Evolutionary conservation across 2,329 filamentous ascomycete genomes (phyloP).

Genomic region (Colletotrichum cordylinicola): DNA sequence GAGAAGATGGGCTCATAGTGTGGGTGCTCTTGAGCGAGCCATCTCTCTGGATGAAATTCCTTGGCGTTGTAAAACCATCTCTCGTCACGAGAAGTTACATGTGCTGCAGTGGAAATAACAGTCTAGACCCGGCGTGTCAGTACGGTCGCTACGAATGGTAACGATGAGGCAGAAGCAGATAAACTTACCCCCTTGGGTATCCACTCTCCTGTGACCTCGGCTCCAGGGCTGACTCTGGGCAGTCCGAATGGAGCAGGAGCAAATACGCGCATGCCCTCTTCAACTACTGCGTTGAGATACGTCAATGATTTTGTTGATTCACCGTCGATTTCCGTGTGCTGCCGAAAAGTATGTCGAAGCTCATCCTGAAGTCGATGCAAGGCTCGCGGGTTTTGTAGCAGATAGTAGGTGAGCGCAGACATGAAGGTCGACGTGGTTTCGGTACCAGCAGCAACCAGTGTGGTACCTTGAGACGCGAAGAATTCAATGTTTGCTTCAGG

Average conservation of each 20-base stretch:
- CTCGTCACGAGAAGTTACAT: constrained; percentile 3
- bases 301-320: neutral
- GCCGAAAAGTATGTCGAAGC: neutral
- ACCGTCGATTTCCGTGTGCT: neutral
- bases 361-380: neutral
- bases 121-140: neutral
- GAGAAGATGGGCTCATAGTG: neutral
- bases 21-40: neutral
- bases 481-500: constrained; percentile 1
- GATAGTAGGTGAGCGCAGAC: neutral
- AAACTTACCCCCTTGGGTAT: neutral
- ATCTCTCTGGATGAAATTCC: constrained; percentile 9
- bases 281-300: neutral
- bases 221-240: neutral
- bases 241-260: neutral
- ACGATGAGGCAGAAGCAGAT: too few species aligned
- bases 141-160: neutral
- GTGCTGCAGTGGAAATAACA: neutral
- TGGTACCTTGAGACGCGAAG: neutral
- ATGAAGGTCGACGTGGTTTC: constrained; percentile 5
- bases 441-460: neutral
- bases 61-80: neutral
- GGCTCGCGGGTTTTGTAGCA: neutral
- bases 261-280: constrained; percentile 9
- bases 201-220: neutral